These are phyloP conservation scores for Trichosporon sp. DNA, from an alignment of 1,284 basidiomycete genomes.

Conservation along the genomic window DNA sequence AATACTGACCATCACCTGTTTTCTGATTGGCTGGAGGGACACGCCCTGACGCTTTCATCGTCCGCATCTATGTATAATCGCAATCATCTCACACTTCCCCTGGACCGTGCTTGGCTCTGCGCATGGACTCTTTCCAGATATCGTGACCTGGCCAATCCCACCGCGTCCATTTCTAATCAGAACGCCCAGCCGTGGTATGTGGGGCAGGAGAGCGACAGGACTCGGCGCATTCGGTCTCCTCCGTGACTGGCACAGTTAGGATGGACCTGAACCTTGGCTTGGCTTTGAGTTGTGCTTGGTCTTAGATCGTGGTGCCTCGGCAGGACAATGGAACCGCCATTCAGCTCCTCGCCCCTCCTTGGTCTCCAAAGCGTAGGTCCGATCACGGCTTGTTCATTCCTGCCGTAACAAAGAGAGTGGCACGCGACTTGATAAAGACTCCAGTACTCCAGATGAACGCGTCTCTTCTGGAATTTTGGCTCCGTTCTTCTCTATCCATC, in stretches of 20 bases:
- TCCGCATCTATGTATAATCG: constrained; percentile 2
- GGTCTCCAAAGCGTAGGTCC: background rate
- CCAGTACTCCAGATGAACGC: background rate
- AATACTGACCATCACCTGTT: background rate
- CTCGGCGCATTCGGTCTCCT: background rate
- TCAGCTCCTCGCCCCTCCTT: background rate
- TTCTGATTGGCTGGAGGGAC: background rate
- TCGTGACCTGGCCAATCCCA: background rate
- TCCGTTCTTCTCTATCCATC: background rate
- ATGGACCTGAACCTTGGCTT: background rate
- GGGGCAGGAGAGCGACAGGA: background rate
- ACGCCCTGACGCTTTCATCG: constrained; percentile 1
- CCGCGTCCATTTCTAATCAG: background rate
- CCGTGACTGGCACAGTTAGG: background rate
- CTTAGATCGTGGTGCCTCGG: constrained; percentile 3
- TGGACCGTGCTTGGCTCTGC: constrained; percentile 8
- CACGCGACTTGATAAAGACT: background rate
- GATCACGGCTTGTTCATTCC: background rate
- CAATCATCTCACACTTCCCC: background rate
- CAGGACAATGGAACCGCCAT: background rate
- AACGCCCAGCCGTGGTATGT: background rate
- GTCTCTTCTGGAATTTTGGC: background rate
- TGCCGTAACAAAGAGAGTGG: background rate
- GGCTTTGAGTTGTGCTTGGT: background rate
- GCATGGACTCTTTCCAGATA: background rate